Evolutionary conservation across 2,329 filamentous ascomycete genomes (phyloP), one percentile per base, ranked within the genome.

Genomic region (Coniosporium tulheliwenetii): DNA sequence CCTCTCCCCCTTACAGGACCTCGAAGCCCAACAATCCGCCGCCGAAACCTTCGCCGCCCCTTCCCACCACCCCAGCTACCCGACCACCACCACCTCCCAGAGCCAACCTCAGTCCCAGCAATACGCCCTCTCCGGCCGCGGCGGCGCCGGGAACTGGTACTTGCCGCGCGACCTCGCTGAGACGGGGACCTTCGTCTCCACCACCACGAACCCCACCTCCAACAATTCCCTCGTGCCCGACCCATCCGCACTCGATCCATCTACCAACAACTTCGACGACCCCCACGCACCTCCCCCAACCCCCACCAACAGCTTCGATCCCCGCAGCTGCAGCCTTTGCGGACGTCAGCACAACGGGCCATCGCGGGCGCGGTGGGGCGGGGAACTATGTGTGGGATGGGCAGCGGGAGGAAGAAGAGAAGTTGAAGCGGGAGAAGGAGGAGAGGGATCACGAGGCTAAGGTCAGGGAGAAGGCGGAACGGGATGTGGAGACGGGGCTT

Each of bases 91-190:
- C 10, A 15, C 13, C 36, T 16, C 45, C 14, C 36, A 44, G 37
- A 45, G 46, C 26, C 43, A n/a, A 50, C 30, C 34, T 15, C 37
- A 45, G n/a, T 37, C 48, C 8, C 56, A 58, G 46, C 54, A 61
- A 40, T 66, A 66, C 47, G 61, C 63, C 5, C 60, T 65, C 45
- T 60, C 53, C 39, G 64, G 64, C 31, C 56, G 65, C 34, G 65
- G 65, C 34, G 66, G 65, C 33, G 59, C 61, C 4, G 66, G 65
- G 2, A 68, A 69, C 50, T 66, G 56, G 54, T 67, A 64, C 48
- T 57, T 59, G 34, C 65, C 65, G 26, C 50, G 55, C 30, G 52
- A 60, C 29, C 53, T 67, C 16, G 49, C 50, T 9, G 45, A 58
- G 41, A 58, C 53, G 7, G 65, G 65, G 39, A 54, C 52, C 5